Evolutionary conservation across 2,329 filamentous ascomycete genomes (phyloP).

Genomic region (Thermothelomyces thermophilus): DNA sequence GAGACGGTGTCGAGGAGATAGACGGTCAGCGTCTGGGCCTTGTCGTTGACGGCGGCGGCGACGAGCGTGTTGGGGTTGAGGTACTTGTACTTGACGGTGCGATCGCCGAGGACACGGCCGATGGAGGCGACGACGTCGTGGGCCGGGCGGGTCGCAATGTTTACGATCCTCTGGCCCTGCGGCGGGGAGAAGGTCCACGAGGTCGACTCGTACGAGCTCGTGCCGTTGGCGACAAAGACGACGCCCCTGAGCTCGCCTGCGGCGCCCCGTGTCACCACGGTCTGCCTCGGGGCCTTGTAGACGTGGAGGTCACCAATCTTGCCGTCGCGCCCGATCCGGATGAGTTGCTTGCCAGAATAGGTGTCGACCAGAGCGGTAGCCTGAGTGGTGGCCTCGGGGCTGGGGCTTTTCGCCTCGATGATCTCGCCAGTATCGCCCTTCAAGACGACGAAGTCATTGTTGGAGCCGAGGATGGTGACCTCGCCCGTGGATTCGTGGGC

Average conservation of each 20-base stretch:
- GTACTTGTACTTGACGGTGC: constrained; percentile 96
- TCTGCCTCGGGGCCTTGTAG: constrained; percentile 44
- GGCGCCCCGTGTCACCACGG: constrained; percentile 46
- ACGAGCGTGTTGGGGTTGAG: constrained; percentile 81
- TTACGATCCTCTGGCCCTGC: constrained; percentile 59
- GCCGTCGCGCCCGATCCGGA: constrained; percentile 47
- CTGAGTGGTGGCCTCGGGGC: constrained; percentile 35
- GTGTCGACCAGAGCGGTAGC: constrained; percentile 49
- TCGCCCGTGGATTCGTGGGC: constrained; percentile 50
- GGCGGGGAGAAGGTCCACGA: constrained; percentile 70
- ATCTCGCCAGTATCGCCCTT: constrained; percentile 47
- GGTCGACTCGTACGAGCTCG: constrained; percentile 39
- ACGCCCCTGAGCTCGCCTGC: constrained; percentile 49
- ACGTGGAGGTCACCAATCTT: constrained; percentile 41
- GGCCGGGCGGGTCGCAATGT: constrained; percentile 59
- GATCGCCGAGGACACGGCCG: constrained; percentile 83
- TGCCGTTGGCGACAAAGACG: constrained; percentile 41
- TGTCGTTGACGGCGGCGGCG: constrained; percentile 60
- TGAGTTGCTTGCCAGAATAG: constrained; percentile 44
- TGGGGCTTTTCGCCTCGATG: constrained; percentile 38
- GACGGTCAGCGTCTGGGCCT: constrained; percentile 55
- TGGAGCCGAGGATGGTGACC: constrained; percentile 52
- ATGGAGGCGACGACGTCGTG: constrained; percentile 92
- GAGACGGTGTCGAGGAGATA: constrained; percentile 83
- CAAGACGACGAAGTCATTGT: constrained; percentile 56